These are phyloP conservation scores for Trypanosoma boissoni DNA, from an alignment of 208 protist species.

Conservation along the genomic window DNA sequence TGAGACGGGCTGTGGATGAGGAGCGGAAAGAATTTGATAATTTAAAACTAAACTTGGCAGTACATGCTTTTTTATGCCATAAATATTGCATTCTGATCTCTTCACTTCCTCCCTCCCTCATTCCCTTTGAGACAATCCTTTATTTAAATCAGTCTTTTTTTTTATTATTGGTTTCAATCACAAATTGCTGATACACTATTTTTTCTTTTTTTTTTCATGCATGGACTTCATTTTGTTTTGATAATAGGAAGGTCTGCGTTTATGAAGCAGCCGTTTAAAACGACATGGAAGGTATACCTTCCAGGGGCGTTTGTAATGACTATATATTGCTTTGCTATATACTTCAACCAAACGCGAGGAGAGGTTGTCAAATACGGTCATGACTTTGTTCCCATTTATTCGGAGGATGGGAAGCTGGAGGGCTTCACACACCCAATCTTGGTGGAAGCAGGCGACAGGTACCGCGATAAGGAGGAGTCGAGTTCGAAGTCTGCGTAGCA, in stretches of 20 bases:
- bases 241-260: neutral
- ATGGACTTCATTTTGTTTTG: conserved; percentile 2
- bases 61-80: too few relatives aligned
- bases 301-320: conserved; percentile 67
- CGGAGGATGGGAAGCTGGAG: conserved; percentile 80
- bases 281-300: conserved; percentile 78
- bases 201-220: neutral
- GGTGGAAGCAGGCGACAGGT: conserved; percentile 71
- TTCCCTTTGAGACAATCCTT: too few relatives aligned
- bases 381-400: conserved; percentile 88
- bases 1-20: too few relatives aligned
- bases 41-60: too few relatives aligned
- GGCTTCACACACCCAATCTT: conserved; percentile 87
- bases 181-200: too few relatives aligned
- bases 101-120: too few relatives aligned
- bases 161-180: conserved; percentile 17
- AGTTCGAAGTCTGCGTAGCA: conserved; percentile 19
- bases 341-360: conserved; percentile 56
- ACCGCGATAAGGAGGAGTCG: conserved; percentile 54
- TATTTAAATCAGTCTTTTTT: neutral
- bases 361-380: conserved; percentile 78
- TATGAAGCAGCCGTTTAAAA: conserved; percentile 78
- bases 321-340: conserved; percentile 62
- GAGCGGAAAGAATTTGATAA: too few relatives aligned
- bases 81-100: too few relatives aligned